Conservation (phyloP, 371 early-diverging fungal species). For the Mucor racemosus region DNA sequence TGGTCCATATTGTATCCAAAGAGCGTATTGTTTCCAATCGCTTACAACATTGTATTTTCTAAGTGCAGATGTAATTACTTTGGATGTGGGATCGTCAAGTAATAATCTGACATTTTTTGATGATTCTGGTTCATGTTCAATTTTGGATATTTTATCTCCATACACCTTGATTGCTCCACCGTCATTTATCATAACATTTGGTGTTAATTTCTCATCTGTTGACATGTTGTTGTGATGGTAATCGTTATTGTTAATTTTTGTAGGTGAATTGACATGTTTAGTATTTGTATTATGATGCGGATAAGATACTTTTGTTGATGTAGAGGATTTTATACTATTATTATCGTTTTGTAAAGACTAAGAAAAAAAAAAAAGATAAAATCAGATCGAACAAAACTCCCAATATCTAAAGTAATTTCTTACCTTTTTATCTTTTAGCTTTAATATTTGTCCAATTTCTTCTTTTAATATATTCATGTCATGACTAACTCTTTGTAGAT, state of each 20-base stretch:
- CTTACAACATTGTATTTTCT: slow-evolving; percentile 91
- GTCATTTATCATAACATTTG: slow-evolving; percentile 55
- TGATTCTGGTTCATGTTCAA: slow-evolving; percentile 73
- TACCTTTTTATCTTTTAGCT: slow-evolving; percentile 68
- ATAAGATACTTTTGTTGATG: slow-evolving; percentile 12
- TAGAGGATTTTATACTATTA: background rate
- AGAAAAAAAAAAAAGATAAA: background rate
- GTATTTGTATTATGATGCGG: background rate
- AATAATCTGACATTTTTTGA: slow-evolving; percentile 89
- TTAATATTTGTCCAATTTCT: slow-evolving; percentile 60
- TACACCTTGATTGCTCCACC: slow-evolving; percentile 80
- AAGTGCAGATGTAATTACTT: slow-evolving; percentile 84
- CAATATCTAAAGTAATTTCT: background rate
- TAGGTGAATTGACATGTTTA: slow-evolving; percentile 22
- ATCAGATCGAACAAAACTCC: background rate
- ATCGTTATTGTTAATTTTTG: slow-evolving; percentile 9
- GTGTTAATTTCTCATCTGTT: slow-evolving; percentile 19
- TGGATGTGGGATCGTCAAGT: slow-evolving; percentile 82
- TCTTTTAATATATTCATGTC: slow-evolving; percentile 60
- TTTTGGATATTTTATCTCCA: slow-evolving; percentile 67
- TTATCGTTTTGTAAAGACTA: background rate
- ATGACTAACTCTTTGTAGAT: slow-evolving; percentile 50
- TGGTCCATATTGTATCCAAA: slow-evolving; percentile 77
- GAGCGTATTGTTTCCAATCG: slow-evolving; percentile 86
- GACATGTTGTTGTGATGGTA: slow-evolving; percentile 1